A percentile compares a stretch with the other conserved stretches of the same genome.
Evolutionary conservation across 2,329 filamentous ascomycete species (phyloP).

Genomic region (Arthrobotrys entomopaga): DNA sequence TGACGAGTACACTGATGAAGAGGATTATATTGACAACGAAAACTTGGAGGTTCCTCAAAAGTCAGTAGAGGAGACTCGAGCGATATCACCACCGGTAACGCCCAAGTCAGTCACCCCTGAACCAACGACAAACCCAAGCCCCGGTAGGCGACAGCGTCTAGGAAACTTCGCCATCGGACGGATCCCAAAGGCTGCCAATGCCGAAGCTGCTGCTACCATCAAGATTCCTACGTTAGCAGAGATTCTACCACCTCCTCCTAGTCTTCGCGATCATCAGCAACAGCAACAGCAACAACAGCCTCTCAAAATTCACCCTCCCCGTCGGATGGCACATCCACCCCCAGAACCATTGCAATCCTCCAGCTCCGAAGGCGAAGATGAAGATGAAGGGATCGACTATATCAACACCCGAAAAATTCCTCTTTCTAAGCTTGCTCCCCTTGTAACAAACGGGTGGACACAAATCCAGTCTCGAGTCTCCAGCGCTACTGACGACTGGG

Average conservation of each 20-base stretch:
- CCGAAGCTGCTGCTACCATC: conserved; percentile 17
- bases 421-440: conserved; percentile 24
- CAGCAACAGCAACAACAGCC: conserved; percentile 32
- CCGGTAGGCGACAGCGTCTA: conserved; percentile 38
- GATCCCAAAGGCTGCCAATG: conserved; percentile 38
- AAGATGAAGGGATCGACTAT: conserved; percentile 37
- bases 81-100: conserved; percentile 40
- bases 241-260: conserved; percentile 43
- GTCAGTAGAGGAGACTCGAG: background rate
- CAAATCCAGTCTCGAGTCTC: conserved; percentile 20
- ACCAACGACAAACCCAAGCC: conserved; percentile 35
- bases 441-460: conserved; percentile 38
- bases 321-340: conserved; percentile 39
- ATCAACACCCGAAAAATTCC: conserved; percentile 42
- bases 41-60: background rate
- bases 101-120: conserved; percentile 48
- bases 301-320: conserved; percentile 44
- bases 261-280: conserved; percentile 25
- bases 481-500: conserved; percentile 34
- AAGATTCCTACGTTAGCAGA: conserved; percentile 40
- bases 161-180: conserved; percentile 32
- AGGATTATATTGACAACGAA: conserved; percentile 37
- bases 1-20: conserved; percentile 46
- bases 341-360: conserved; percentile 16
- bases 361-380: conserved; percentile 41